Evolutionary conservation across 1,139 yeast genomes (phyloP).

Genomic region (Neolecta irregularis): DNA sequence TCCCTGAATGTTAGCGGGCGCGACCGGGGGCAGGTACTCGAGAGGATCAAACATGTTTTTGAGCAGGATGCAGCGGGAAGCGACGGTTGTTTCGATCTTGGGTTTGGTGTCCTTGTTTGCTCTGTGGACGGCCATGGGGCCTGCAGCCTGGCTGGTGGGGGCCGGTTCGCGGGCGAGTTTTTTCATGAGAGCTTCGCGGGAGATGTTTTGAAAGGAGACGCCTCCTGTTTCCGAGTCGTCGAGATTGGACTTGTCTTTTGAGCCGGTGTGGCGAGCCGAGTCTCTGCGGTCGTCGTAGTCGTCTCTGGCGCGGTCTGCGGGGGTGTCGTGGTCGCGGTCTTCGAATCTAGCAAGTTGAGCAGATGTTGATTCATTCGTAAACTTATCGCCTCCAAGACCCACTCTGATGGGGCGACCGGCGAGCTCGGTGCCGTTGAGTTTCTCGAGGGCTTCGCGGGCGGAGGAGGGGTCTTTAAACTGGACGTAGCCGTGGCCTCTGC

Average conservation of each 20-base stretch:
- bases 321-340: constrained; percentile 8
- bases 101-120: constrained; percentile 6
- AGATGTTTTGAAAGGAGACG: constrained; percentile 19
- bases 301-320: constrained; percentile 3
- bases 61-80: constrained; percentile 24
- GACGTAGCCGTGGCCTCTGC: constrained; percentile 25
- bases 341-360: constrained; percentile 9
- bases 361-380: constrained; percentile 12
- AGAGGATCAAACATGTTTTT: constrained; percentile 26
- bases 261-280: constrained; percentile 8
- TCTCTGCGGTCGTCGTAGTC: constrained; percentile 9
- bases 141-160: constrained; percentile 5
- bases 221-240: constrained; percentile 22
- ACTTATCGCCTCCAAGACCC: constrained; percentile 22
- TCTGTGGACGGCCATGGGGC: constrained; percentile 1
- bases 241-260: constrained; percentile 14
- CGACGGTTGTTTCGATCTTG: too few species aligned
- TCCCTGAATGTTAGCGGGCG: constrained; percentile 19
- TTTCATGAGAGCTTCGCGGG: constrained; percentile 23
- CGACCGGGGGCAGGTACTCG: constrained; percentile 17
- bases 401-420: constrained; percentile 24
- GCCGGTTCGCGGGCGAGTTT: constrained; percentile 22
- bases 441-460: constrained; percentile 22
- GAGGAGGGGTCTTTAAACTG: constrained; percentile 20
- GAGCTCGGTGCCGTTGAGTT: constrained; percentile 24